Evolutionary conservation across 257 asterid genomes (phyloP), one percentile per base, ranked within the genome.

Genomic region (Striga asiatica): DNA sequence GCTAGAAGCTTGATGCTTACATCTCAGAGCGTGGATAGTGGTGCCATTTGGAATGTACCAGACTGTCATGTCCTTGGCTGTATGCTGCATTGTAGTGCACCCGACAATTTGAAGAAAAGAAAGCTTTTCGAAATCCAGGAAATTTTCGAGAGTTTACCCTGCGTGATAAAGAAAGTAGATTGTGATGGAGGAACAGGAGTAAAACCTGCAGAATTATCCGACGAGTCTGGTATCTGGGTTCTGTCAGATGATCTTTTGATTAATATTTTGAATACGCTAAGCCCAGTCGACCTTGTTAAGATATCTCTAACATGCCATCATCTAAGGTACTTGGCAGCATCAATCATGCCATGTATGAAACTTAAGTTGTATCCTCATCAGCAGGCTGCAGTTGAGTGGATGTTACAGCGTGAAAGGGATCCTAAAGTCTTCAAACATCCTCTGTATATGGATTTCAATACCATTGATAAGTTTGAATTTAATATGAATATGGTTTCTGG

Each of bases 311-410:
- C 95, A 39, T 92, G 97, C 75, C 94, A 61, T 39, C 95, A 80
- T 68, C 61, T 92, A 38, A 83, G 80, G 73, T 57, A 51, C 64
- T 72, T 92, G 78, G 83, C 97, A 51, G 78, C 93, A 25, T 74
- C 84, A 27, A 65, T 92, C 62, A 88, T 92, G 94, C 98, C 98
- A 61, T 92, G 97, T 60, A 83, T 84, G 95, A 82, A 84, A 66
- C 91, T 92, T 47, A 82, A 82, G 71, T 92, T 92, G 49, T 92
- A 77, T 69, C 94, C 95, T 41, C 98, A 92, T 70, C 98, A 92
- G 74, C 83, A 82, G 69, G 89, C 95, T 60, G 98, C 97, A 56
- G 84, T 92, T 68, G 84, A 79, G 72, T 92, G 98, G 98, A 92
- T 92, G 98, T 72, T 92, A 61, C 73, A 61, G 64, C 94, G 97